Conservation (phyloP, 495 filamentous ascomycete species). For the Entonaema liquescens region DNA sequence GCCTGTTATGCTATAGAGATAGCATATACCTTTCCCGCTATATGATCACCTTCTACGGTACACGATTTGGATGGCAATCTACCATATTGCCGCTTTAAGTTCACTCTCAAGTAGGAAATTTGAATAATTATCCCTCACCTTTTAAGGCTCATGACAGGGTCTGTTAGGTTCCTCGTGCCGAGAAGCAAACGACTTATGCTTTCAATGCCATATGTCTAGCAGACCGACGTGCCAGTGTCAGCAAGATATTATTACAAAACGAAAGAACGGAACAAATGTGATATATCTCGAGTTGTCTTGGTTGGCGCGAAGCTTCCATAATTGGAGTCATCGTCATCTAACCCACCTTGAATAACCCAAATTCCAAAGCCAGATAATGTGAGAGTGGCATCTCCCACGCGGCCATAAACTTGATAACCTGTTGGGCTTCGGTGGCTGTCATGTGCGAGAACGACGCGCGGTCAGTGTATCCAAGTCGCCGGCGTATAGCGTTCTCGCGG, state of each 20-base stretch:
- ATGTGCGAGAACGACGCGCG: conserved; percentile 66
- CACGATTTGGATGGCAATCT: neutral
- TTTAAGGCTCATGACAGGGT: conserved; percentile 61
- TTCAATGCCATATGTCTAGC: conserved; percentile 72
- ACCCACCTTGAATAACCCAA: conserved; percentile 69
- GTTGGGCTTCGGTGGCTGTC: conserved; percentile 68
- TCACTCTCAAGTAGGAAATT: neutral
- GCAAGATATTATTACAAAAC: neutral
- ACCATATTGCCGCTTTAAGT: neutral
- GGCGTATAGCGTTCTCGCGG: conserved; percentile 55
- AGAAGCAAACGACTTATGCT: conserved; percentile 66
- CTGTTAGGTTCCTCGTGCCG: conserved; percentile 66
- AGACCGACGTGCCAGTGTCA: neutral
- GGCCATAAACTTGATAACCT: conserved; percentile 60
- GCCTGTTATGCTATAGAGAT: neutral
- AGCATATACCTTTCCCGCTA: neutral
- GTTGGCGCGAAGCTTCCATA: neutral
- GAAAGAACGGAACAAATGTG: too few relatives aligned
- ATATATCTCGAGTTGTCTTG: neutral
- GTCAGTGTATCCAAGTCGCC: conserved; percentile 61
- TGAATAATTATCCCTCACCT: conserved; percentile 47
- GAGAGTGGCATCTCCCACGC: conserved; percentile 67
- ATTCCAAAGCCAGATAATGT: conserved; percentile 65
- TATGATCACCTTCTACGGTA: neutral
- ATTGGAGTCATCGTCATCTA: too few relatives aligned